A percentile compares a stretch with the other conserved stretches of the same genome.
Conservation (phyloP, 768 basidiomycete genomes). For the Omphalotus guepiniiformis region DNA sequence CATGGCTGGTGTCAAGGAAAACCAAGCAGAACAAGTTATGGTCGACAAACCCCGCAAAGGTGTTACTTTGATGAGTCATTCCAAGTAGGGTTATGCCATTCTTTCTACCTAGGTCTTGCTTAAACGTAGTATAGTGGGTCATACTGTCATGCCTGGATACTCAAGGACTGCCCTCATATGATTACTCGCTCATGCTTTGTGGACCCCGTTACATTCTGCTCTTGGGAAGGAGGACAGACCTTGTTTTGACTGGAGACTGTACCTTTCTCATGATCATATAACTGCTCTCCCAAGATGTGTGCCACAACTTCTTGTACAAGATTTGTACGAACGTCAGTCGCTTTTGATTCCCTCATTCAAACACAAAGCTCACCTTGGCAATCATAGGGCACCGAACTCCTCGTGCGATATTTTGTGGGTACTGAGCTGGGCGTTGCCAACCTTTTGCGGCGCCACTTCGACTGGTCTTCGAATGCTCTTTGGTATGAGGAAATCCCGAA, state of each 20-base stretch:
- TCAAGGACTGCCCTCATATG: slow-evolving; percentile 72
- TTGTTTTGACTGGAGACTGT: neutral
- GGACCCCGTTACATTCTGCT: slow-evolving; percentile 87
- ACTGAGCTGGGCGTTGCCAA: slow-evolving; percentile 87
- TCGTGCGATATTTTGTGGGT: slow-evolving; percentile 86
- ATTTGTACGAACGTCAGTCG: slow-evolving; percentile 55
- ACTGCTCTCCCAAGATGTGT: slow-evolving; percentile 56
- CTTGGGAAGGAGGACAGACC: slow-evolving; percentile 85
- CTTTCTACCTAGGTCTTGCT: slow-evolving; percentile 6
- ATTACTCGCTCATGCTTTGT: slow-evolving; percentile 80
- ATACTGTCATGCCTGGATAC: slow-evolving; percentile 84
- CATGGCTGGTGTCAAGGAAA: too few relatives aligned
- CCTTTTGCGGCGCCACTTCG: slow-evolving; percentile 77
- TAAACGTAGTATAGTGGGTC: slow-evolving; percentile 49
- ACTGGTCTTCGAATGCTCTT: slow-evolving; percentile 83
- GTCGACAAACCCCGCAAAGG: slow-evolving; percentile 40
- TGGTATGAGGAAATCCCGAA: slow-evolving; percentile 91
- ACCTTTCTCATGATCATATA: neutral
- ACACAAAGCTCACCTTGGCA: slow-evolving; percentile 1
- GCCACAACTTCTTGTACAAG: slow-evolving; percentile 86
- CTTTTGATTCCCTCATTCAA: slow-evolving; percentile 5
- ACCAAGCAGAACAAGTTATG: slow-evolving; percentile 19
- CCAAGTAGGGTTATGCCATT: slow-evolving; percentile 54
- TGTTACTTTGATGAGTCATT: slow-evolving; percentile 80
- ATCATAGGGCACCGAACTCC: slow-evolving; percentile 68